Percentiles rank a stretch among this genome's conserved stretches.
Conservation (phyloP, 2,329 filamentous ascomycete species). For the Dothistroma pini region DNA sequence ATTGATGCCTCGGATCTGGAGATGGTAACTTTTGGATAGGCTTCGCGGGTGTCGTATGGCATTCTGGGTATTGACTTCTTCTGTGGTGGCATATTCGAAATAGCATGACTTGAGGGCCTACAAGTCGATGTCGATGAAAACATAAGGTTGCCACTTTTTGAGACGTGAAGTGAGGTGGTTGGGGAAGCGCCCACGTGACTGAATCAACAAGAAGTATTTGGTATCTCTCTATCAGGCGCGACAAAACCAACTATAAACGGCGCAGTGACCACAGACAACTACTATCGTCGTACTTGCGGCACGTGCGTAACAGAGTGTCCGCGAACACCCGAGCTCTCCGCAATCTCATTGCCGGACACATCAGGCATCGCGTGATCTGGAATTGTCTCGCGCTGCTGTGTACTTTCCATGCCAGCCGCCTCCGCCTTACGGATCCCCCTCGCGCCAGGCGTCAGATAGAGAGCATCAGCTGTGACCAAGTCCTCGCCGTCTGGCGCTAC, state of each 20-base stretch:
- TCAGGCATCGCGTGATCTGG: slow-evolving; percentile 31
- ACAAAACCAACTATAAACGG: neutral
- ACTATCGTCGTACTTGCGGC: neutral
- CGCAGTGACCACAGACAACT: neutral
- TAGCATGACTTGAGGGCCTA: neutral
- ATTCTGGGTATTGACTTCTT: neutral
- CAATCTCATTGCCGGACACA: slow-evolving; percentile 27
- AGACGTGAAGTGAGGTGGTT: neutral
- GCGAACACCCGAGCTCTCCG: slow-evolving; percentile 28
- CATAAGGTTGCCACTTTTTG: neutral
- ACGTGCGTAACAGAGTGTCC: slow-evolving; percentile 21
- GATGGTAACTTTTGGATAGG: neutral
- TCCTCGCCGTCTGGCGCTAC: slow-evolving; percentile 31
- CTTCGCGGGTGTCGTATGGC: neutral
- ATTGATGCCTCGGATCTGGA: neutral
- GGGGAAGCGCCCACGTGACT: neutral
- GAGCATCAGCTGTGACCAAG: slow-evolving; percentile 29
- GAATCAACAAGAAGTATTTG: neutral
- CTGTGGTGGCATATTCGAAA: neutral
- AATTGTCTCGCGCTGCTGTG: slow-evolving; percentile 24
- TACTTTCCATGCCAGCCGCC: slow-evolving; percentile 31
- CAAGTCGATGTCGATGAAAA: neutral
- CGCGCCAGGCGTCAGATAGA: slow-evolving; percentile 32
- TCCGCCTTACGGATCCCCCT: slow-evolving; percentile 33
- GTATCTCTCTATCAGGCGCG: neutral